Conservation (phyloP, 2,329 filamentous ascomycete species). For the Epichloe uncinata region DNA sequence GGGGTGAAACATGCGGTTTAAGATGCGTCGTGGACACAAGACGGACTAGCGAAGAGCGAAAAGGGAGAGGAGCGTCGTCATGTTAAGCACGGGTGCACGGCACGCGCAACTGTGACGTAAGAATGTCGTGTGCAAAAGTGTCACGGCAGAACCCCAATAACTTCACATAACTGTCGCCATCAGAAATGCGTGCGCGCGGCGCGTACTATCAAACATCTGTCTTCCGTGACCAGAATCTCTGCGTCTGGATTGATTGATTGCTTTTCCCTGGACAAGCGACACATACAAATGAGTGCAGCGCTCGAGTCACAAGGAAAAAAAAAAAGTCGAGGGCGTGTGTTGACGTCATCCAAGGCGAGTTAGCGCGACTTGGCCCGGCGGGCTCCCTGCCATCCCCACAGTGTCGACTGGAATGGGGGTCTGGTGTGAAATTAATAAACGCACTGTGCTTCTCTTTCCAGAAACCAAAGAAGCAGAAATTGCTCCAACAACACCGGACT, state of each 20-base stretch:
- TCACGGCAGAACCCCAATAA: neutral
- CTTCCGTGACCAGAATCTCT: no score
- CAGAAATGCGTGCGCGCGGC: no score
- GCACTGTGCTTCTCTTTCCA: neutral
- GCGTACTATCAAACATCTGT: no score
- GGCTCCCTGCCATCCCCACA: no score
- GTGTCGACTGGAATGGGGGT: neutral
- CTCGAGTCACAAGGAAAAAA: no score
- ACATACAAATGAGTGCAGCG: no score
- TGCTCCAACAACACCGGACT: neutral
- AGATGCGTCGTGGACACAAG: neutral
- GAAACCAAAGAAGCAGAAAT: neutral
- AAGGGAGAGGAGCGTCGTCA: neutral
- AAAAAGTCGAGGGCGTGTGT: neutral
- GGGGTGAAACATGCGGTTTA: neutral
- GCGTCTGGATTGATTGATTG: no score
- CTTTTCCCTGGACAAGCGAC: no score
- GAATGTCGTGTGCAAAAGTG: neutral
- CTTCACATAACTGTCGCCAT: neutral
- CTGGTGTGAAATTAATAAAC: neutral
- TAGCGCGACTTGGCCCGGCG: constrained; percentile 2
- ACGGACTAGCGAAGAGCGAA: neutral
- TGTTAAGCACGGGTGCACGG: neutral
- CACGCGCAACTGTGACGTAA: constrained; percentile 4
- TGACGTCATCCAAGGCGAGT: constrained; percentile 4